Conservation (phyloP, 108 stramenopile genomes). For the Nitzschia sp. region DNA sequence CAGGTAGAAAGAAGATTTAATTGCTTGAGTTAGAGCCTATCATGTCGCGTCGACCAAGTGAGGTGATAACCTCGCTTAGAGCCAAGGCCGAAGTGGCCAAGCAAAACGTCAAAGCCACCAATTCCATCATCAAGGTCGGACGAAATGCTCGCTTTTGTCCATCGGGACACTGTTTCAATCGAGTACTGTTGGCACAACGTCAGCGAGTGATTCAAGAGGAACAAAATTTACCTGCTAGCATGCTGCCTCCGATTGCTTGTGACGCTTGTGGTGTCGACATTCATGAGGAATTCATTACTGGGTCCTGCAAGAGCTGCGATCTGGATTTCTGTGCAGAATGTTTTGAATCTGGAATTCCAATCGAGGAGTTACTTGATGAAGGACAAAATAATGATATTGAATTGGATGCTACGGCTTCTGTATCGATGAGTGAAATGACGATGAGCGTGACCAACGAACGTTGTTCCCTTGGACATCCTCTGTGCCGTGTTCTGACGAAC, state of each 20-base stretch:
- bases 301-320: slow-evolving; percentile 9
- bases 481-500: slow-evolving; percentile 8
- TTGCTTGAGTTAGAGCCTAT: neutral
- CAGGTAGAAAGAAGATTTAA: neutral
- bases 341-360: slow-evolving; percentile 6
- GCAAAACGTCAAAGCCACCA: slow-evolving; percentile 1
- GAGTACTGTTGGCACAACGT: slow-evolving; percentile 8
- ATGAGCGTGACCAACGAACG: slow-evolving; percentile 15
- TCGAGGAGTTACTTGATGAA: slow-evolving; percentile 10
- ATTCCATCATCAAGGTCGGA: slow-evolving; percentile 8
- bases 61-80: slow-evolving; percentile 15
- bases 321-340: slow-evolving; percentile 21
- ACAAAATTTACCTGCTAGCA: neutral
- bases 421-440: slow-evolving; percentile 2
- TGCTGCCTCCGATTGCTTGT: slow-evolving; percentile 9
- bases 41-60: slow-evolving; percentile 18
- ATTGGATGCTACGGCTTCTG: neutral
- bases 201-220: slow-evolving; percentile 6
- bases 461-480: slow-evolving; percentile 23
- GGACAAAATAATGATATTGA: neutral
- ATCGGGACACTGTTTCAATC: slow-evolving; percentile 8
- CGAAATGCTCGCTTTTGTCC: slow-evolving; percentile 17
- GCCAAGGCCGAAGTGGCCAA: slow-evolving; percentile 9
- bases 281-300: neutral
- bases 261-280: slow-evolving; percentile 12